Base-by-base conservation (phyloP, 345 rosid species). In the Populus tremula region DNA sequence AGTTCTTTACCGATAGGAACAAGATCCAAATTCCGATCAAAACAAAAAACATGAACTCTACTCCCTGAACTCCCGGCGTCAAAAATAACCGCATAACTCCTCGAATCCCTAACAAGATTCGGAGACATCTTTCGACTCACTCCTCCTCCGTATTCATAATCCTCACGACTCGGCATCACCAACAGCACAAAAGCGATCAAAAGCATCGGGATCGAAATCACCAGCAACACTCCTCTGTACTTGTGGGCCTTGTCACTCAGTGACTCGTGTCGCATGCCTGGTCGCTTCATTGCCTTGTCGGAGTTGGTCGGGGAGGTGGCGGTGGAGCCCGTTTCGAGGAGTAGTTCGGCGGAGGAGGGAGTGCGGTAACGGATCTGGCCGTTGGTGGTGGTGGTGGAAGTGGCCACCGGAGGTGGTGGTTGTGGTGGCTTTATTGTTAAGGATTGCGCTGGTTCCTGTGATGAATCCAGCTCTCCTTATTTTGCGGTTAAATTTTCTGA, bases 51-150 rank as follows among this genome's bases (percentile, higher is more conserved):
- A 71, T 96, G 99, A 16, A 96, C 99, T 39, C 99, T 87, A 78
- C 99, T 96, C 29, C 98, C 98, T 18, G 99, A 93, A 78, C 98
- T 96, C 1, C 99, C 98, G 6, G 99, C 99, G 36, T 96, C 97
- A 59, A 96, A 96, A 61, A 96, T 81, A 36, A 96, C 97, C 0
- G 98, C 97, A 43, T 83, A 96, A 47, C 78, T 90, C 88, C 75
- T 89, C 1, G 85, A 77, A 67, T 75, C 76, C 70, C 79, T 84
- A 25, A 3, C 29, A 17, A 79, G 77, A 65, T 72, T 80, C 0
- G 90, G 86, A 18, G 89, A 84, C 64, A 88, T 74, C 84, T 85
- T 90, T n/a, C 96, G 83, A 79, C 73, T 81, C 63, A 54, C 61
- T 81, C 86, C 74, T 82, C 82, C 74, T 84, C 84, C 67, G 87